Evolutionary conservation across 345 rosid genomes (phyloP), one percentile per base, ranked within the genome.

Genomic region (Eucalyptus sp.): DNA sequence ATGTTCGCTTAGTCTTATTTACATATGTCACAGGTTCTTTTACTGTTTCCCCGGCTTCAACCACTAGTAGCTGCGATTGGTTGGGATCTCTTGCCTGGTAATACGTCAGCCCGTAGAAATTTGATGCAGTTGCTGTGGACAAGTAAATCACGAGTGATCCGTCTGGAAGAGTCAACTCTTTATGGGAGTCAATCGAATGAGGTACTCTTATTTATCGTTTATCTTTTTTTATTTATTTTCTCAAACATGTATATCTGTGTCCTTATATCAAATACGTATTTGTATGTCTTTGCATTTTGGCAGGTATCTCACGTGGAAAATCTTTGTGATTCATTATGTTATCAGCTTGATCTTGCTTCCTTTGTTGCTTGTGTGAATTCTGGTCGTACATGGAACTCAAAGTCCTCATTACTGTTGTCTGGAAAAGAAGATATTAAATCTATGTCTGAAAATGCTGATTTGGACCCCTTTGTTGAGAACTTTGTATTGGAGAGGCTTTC

Each of bases 401-500:
- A 92, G 84, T 93, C 93, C 90, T 96, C 99, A 76, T 86, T 96
- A 68, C 88, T 93, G 89, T 91, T 96, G 93, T 95, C 95, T 91
- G 94, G 96, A 89, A 92, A 92, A 87, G 95, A 90, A 90, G 91
- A 88, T 79, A 62, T 86, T 66, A 48, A 92, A 90, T 90, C 91
- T 89, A 91, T 87, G 89, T 87, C 88, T 37, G 96, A 95, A 90
- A 96, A 93, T 92, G 88, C 89, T 86, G 91, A 90, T 86, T 66
- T 92, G 87, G 99, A 97, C 90, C 94, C 96, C 86, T 97, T 97
- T 91, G 99, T 97, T 88, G 99, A 96, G 93, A 97, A 96, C 91
- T 96, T 96, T 90, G 97, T 97, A 91, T 90, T 97, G 95, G 99
- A 97, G 94, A 95, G 98, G 88, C 98, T 97, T 90, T 95, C 99